A percentile compares a stretch with the other conserved stretches of the same genome.
Conservation (phyloP, 2,329 filamentous ascomycete species). For the Lachnellula hyalina region DNA sequence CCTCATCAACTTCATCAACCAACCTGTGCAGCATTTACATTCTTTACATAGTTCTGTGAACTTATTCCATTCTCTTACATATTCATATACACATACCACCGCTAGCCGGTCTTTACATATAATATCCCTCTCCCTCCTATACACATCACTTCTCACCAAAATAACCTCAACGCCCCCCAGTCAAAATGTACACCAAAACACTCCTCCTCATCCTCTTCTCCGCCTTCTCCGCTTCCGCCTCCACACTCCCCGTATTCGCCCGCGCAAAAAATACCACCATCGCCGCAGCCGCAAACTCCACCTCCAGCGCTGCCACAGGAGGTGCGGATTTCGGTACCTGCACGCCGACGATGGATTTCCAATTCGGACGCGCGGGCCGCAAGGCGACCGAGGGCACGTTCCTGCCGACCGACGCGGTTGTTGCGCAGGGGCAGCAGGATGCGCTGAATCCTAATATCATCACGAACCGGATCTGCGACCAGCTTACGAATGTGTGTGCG, state of each 20-base stretch:
- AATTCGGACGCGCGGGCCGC: constrained; percentile 45
- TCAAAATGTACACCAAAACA: constrained; percentile 15
- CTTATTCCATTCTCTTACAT: constrained; percentile 14
- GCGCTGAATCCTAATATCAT: constrained; percentile 68
- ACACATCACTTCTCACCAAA: neutral
- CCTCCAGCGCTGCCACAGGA: neutral
- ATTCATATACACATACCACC: constrained; percentile 1
- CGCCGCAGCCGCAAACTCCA: neutral
- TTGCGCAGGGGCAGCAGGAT: constrained; percentile 56
- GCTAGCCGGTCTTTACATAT: constrained; percentile 10
- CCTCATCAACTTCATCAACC: neutral
- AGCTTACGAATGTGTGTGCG: constrained; percentile 59
- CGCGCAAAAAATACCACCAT: constrained; percentile 1
- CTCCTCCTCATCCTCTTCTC: constrained; percentile 13
- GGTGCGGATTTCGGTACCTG: constrained; percentile 42
- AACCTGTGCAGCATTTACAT: neutral
- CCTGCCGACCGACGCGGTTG: constrained; percentile 55
- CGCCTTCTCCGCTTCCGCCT: constrained; percentile 1
- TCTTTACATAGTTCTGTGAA: constrained; percentile 18
- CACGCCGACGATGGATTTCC: constrained; percentile 47
- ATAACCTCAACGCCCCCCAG: neutral
- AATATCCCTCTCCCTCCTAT: neutral
- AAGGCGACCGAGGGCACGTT: constrained; percentile 58
- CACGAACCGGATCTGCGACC: constrained; percentile 64
- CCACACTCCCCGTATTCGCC: neutral